phyloP scores from a whole-genome alignment of 2,329 filamentous ascomycete genomes.

The Alternaria ethzedia region DNA sequence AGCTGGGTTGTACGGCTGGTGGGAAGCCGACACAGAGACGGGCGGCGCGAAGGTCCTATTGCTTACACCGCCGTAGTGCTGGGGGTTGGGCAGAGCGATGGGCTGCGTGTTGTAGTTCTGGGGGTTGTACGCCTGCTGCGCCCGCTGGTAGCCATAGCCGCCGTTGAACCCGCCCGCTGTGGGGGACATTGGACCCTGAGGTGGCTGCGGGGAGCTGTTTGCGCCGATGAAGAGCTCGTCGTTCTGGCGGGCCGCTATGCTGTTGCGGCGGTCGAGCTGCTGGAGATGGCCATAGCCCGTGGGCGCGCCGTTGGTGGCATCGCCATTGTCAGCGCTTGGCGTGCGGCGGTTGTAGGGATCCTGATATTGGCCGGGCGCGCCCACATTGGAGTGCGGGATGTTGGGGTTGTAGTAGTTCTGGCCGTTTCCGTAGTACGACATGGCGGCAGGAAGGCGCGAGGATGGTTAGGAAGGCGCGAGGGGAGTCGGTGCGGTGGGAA shows the following conservation, averaged over 20 bases:
- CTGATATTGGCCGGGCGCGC: slow-evolving; percentile 45
- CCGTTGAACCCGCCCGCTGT: slow-evolving; percentile 30
- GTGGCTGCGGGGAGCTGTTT: slow-evolving; percentile 36
- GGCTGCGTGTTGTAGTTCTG: slow-evolving; percentile 62
- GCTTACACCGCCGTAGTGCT: slow-evolving; percentile 59
- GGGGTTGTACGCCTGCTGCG: slow-evolving; percentile 63
- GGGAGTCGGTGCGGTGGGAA: slow-evolving; percentile 22
- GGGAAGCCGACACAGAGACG: slow-evolving; percentile 26
- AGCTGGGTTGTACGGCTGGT: slow-evolving; percentile 55
- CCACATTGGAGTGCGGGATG: slow-evolving; percentile 50
- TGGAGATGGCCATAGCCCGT: slow-evolving; percentile 38
- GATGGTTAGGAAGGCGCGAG: slow-evolving; percentile 21
- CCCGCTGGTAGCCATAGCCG: slow-evolving; percentile 53
- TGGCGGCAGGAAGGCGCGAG: slow-evolving; percentile 39
- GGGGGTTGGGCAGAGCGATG: slow-evolving; percentile 63
- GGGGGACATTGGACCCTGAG: slow-evolving; percentile 38
- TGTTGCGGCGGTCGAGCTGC: slow-evolving; percentile 45
- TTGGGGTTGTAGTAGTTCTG: slow-evolving; percentile 57
- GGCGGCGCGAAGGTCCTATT: slow-evolving; percentile 42
- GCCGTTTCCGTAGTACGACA: slow-evolving; percentile 65
- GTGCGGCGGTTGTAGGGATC: slow-evolving; percentile 59
- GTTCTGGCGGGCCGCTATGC: slow-evolving; percentile 45
- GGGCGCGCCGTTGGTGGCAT: slow-evolving; percentile 65
- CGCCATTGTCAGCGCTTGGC: slow-evolving; percentile 77
- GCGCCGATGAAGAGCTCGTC: slow-evolving; percentile 70